A percentile compares a stretch with the other conserved stretches of the same genome.
Evolutionary conservation across 768 basidiomycete species (phyloP).

Genomic region (Kwoniella bestiolae): DNA sequence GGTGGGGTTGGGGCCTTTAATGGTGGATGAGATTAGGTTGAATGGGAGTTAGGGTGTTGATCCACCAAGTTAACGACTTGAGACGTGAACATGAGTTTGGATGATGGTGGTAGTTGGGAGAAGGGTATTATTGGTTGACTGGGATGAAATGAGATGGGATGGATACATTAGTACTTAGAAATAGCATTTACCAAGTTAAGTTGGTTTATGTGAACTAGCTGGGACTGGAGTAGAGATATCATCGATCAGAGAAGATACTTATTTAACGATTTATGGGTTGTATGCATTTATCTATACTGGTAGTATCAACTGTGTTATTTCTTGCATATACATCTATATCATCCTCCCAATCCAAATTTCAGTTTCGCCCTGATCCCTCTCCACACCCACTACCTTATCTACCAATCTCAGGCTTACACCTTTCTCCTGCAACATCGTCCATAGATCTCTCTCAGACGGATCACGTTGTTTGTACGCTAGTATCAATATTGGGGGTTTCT

Average conservation of each 20-base stretch:
- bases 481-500: constrained; percentile 62
- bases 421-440: constrained; percentile 65
- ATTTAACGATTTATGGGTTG: too few species aligned
- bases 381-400: constrained; percentile 65
- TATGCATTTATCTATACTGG: constrained; percentile 6
- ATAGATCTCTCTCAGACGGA: constrained; percentile 71
- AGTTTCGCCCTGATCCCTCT: constrained; percentile 61
- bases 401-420: constrained; percentile 67
- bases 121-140: too few species aligned
- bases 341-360: constrained; percentile 48
- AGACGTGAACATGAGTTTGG: too few species aligned
- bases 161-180: too few species aligned
- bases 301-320: background rate
- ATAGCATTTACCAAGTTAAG: too few species aligned
- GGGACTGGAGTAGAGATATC: too few species aligned
- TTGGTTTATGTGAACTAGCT: too few species aligned
- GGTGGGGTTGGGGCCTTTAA: background rate
- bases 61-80: too few species aligned
- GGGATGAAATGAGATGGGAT: too few species aligned
- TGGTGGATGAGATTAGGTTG: constrained; percentile 23
- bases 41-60: constrained; percentile 12
- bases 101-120: too few species aligned
- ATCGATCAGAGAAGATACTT: too few species aligned
- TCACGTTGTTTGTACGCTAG: constrained; percentile 90
- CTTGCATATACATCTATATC: background rate